Conservation (phyloP, 768 basidiomycete species). For the Rhodotorula toruloides region DNA sequence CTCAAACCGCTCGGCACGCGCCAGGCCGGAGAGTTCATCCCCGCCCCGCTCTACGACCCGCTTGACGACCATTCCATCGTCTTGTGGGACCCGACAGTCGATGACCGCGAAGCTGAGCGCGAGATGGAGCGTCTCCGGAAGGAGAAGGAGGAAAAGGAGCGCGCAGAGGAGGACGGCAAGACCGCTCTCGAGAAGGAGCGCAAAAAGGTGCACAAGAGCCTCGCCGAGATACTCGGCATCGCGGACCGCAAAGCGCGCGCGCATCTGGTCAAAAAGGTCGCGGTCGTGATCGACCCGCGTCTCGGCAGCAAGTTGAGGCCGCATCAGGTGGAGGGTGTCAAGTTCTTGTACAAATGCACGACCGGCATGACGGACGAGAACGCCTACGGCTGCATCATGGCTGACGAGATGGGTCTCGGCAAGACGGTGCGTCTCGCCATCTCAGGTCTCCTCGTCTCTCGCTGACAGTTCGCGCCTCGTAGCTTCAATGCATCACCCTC, state of each 20-base stretch:
- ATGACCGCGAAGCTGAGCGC: slow-evolving; percentile 83
- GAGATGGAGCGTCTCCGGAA: slow-evolving; percentile 64
- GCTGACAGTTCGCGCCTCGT: background rate
- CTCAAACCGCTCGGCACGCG: slow-evolving; percentile 68
- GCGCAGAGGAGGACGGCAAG: slow-evolving; percentile 44
- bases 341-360: slow-evolving; percentile 94
- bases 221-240: slow-evolving; percentile 71
- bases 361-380: slow-evolving; percentile 88
- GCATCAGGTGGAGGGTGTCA: slow-evolving; percentile 97
- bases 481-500: slow-evolving; percentile 86
- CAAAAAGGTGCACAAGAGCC: slow-evolving; percentile 81
- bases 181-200: slow-evolving; percentile 53
- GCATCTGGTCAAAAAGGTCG: slow-evolving; percentile 77
- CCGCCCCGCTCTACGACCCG: slow-evolving; percentile 90
- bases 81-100: slow-evolving; percentile 90
- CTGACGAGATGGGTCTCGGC: slow-evolving; percentile 96
- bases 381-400: slow-evolving; percentile 89
- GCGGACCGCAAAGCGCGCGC: slow-evolving; percentile 58
- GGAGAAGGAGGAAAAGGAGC: slow-evolving; percentile 63
- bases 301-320: slow-evolving; percentile 82
- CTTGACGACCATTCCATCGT: slow-evolving; percentile 98
- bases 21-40: slow-evolving; percentile 69
- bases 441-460: background rate
- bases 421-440: slow-evolving; percentile 37
- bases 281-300: slow-evolving; percentile 91